These are phyloP conservation scores for Ogataea hybrid DNA, from an alignment of 1,139 yeast genomes.

Conservation along the genomic window DNA sequence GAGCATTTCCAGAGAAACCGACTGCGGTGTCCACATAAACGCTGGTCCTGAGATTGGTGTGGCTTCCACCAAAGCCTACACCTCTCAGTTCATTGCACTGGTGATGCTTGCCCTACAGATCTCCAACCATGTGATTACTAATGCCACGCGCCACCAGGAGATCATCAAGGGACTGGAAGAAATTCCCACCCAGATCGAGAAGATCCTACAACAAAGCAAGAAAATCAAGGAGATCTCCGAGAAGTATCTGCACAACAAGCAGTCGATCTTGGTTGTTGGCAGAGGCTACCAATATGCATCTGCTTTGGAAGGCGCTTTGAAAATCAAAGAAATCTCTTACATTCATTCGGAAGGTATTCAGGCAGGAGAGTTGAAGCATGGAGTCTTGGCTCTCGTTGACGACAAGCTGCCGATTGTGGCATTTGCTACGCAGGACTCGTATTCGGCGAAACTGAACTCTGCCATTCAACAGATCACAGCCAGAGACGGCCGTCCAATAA, in stretches of 20 bases:
- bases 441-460: conserved; percentile 94
- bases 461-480: conserved; percentile 98
- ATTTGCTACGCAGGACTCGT: conserved; percentile 95
- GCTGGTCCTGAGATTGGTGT: conserved; percentile 99
- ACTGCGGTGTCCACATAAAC: conserved; percentile 98
- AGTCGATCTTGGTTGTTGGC: conserved; percentile 86
- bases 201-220: conserved; percentile 70
- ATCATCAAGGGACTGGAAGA: conserved; percentile 83
- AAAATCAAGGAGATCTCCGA: conserved; percentile 76
- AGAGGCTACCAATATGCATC: conserved; percentile 98
- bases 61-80: conserved; percentile 99
- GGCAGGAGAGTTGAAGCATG: conserved; percentile 99
- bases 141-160: conserved; percentile 70
- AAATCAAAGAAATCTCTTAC: conserved; percentile 96
- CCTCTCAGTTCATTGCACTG: conserved; percentile 95
- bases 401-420: conserved; percentile 92
- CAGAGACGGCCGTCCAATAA: conserved; percentile 95
- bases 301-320: conserved; percentile 97
- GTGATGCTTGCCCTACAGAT: conserved; percentile 95
- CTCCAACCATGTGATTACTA: conserved; percentile 86
- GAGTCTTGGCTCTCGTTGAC: conserved; percentile 95
- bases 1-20: conserved; percentile 92
- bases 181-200: conserved; percentile 83
- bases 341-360: conserved; percentile 99
- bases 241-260: conserved; percentile 69